Conservation (phyloP, 1,284 basidiomycete genomes). For the Neonothopanus nambi region DNA sequence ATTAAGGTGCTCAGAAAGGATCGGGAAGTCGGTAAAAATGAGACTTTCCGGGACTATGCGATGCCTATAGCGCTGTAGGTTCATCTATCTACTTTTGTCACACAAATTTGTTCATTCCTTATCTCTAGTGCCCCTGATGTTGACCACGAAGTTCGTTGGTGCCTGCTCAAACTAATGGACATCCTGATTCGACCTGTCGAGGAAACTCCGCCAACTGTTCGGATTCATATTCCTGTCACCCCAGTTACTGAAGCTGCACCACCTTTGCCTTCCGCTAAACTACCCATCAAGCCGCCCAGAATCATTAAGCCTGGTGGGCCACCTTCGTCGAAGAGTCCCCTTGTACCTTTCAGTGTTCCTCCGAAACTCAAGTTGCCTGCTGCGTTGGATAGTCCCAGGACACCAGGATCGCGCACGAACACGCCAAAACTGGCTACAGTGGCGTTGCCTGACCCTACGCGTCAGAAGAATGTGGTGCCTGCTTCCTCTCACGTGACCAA, state of each 20-base stretch:
- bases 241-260: slow-evolving; percentile 66
- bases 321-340: slow-evolving; percentile 40
- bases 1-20: slow-evolving; percentile 84
- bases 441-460: slow-evolving; percentile 25
- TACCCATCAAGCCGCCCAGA: slow-evolving; percentile 42
- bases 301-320: slow-evolving; percentile 43
- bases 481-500: slow-evolving; percentile 39
- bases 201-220: slow-evolving; percentile 85
- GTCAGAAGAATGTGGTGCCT: slow-evolving; percentile 24
- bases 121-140: slow-evolving; percentile 61
- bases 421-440: slow-evolving; percentile 21
- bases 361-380: slow-evolving; percentile 55
- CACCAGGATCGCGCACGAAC: slow-evolving; percentile 21
- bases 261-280: slow-evolving; percentile 50
- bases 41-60: slow-evolving; percentile 75
- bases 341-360: slow-evolving; percentile 41
- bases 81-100: slow-evolving; percentile 12
- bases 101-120: slow-evolving; percentile 10
- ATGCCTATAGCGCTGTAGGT: slow-evolving; percentile 81
- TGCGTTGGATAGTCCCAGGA: slow-evolving; percentile 30
- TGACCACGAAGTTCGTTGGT: slow-evolving; percentile 90
- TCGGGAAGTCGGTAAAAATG: slow-evolving; percentile 83
- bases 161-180: slow-evolving; percentile 90
- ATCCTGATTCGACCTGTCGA: slow-evolving; percentile 81
- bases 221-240: slow-evolving; percentile 81